Evolutionary conservation across 2,329 filamentous ascomycete species (phyloP), one percentile per base, ranked within the genome.

Genomic region (Hymenoscyphus fraxineus): DNA sequence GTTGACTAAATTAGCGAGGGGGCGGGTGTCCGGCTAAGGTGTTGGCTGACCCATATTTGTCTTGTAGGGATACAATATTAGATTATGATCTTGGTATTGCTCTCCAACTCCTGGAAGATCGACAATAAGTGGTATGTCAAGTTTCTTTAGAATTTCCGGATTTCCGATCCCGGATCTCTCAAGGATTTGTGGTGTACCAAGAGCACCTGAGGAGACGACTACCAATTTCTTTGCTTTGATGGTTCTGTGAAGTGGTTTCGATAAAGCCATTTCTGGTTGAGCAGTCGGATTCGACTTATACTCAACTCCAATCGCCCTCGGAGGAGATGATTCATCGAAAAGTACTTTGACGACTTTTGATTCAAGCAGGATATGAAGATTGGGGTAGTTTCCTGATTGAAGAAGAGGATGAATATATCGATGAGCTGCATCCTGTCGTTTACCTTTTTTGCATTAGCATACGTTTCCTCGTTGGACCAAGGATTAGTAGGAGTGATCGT

Each of bases 111-210:
- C 82, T 0, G 81, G 80, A 1, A 85, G 72, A 58, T 83, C 77
- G 2, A 79, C 75, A 0, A 81, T 70, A 2, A 81, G 71, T 0
- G 80, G 76, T 2, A 87, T 79, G 0, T 78, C 80, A 0, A 80
- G 78, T 19, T 75, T 76, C 54, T 79, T 71, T 1, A 88, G 78
- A 6, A 86, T 69, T 1, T 80, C 76, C 0, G 78, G 75, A 56
- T 79, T 77, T n/a, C 85, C 86, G 1, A 90, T 70, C 7, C 87
- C 87, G 0, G 87, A 89, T 22, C 87, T 77, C 72, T 89, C 85
- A 0, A 90, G 80, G 1, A 89, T 78, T 44, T 73, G 73, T 35
- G 74, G 71, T 16, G 71, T 74, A 9, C 77, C 78, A 10, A 73
- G 71, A 40, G 75, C 74, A 44, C 74, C 75, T n/a, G 76, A 75